phyloP scores from a whole-genome alignment of 2,329 filamentous ascomycete species.

The Fusarium annulatum region DNA sequence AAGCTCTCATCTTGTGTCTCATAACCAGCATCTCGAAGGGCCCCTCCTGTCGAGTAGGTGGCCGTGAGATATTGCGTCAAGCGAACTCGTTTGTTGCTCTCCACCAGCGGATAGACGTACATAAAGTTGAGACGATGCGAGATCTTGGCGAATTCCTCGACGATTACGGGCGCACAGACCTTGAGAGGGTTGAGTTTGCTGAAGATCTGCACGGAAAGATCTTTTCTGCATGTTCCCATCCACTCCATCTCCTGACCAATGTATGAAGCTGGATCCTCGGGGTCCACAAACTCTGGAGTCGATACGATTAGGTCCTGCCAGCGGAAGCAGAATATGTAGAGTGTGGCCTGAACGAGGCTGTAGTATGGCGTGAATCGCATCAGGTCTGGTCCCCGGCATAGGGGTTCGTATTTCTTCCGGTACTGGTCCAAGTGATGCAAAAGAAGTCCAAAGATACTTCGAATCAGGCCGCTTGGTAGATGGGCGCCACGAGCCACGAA shows the following conservation, averaged over 20 bases:
- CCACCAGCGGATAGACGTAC: slow-evolving; percentile 88
- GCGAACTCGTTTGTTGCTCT: slow-evolving; percentile 90
- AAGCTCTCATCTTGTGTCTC: slow-evolving; percentile 75
- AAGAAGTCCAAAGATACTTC: slow-evolving; percentile 83
- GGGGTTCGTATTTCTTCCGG: slow-evolving; percentile 75
- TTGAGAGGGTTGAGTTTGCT: slow-evolving; percentile 94
- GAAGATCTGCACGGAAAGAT: slow-evolving; percentile 81
- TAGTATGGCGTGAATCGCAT: slow-evolving; percentile 88
- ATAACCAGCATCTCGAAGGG: slow-evolving; percentile 61
- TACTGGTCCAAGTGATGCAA: slow-evolving; percentile 81
- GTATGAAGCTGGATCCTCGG: slow-evolving; percentile 69
- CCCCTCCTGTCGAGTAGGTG: slow-evolving; percentile 66
- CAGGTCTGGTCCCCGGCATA: slow-evolving; percentile 86
- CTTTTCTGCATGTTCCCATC: slow-evolving; percentile 78
- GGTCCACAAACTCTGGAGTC: slow-evolving; percentile 69
- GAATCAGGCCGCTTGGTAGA: slow-evolving; percentile 80
- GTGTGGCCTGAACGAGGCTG: slow-evolving; percentile 84
- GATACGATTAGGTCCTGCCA: slow-evolving; percentile 88
- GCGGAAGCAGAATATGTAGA: slow-evolving; percentile 98
- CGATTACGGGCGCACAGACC: slow-evolving; percentile 90
- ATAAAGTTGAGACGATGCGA: slow-evolving; percentile 87
- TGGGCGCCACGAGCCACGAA: slow-evolving; percentile 92
- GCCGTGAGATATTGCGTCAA: slow-evolving; percentile 75
- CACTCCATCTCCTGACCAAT: slow-evolving; percentile 80
- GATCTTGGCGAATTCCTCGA: slow-evolving; percentile 90